Evolutionary conservation across 2,329 filamentous ascomycete species (phyloP), one percentile per base, ranked within the genome.

Genomic region (Arthrobotrys conoides): DNA sequence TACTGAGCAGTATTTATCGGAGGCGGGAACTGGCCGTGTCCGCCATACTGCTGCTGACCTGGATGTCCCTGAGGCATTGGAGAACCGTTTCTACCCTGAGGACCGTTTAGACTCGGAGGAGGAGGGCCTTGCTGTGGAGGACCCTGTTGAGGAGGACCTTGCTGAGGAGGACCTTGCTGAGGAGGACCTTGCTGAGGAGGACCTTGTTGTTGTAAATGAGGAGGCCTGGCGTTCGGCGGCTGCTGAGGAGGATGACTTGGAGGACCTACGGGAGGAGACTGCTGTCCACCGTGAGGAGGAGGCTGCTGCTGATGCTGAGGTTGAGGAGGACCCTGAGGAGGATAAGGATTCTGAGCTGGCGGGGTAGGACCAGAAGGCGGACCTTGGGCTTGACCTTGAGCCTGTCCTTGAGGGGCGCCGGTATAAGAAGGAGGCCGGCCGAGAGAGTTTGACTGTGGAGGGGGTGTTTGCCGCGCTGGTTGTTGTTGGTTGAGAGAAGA

Each of bases 401-500:
- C 12, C n/a, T 46, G 44, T 20, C 83, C 86, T 81, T 86, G 87
- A 80, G 84, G 86, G 82, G 87, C 86, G 82, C 89, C 89, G 76
- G 88, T 88, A 84, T 91, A 91, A 83, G 88, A 90, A 51, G 90
- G 90, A 81, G 90, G 90, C 77, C 89, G 87, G 81, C 89, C 89
- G 81, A 89, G 85, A 49, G 86, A 86, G 80, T 88, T 87, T 80
- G 85, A 85, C 65, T 81, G 80, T 41, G 66, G 71, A 83, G 84
- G 83, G 80, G 83, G 81, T 80, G 80, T 80, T 82, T 83, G 83
- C 83, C 83, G 76, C 82, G 82, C 81, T 80, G 83, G 84, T 85
- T 87, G 84, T 87, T 87, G 82, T 87, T 87, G 79, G 81, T 77
- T 55, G 41, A 79, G 69, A 24, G 76, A 79, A 33, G 76, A 69